Evolutionary conservation across 441 rosid genomes (phyloP), one percentile per base, ranked within the genome.

Genomic region (Arabidopsis lyrata): DNA sequence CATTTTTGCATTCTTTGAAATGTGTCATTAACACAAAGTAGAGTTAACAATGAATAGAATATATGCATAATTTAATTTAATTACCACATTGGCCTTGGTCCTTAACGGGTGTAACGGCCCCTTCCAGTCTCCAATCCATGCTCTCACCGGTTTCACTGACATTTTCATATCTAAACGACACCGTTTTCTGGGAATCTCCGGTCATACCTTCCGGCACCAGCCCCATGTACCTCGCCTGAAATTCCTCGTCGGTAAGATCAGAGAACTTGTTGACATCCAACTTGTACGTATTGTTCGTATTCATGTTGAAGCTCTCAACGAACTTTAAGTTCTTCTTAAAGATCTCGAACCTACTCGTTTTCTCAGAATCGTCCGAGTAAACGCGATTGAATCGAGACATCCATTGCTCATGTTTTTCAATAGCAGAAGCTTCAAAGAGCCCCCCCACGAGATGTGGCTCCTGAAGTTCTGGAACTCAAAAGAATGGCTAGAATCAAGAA

Each of bases 371-470:
- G 20, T 78, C 82, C 2, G 20, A 22, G 53, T 86, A 88, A 55
- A 71, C 55, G 2, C 83, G 84, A n/a, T 77, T 70, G 24, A 84
- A 79, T 41, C 64, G 53, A 52, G 70, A 73, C 84, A 81, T 80
- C 88, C 88, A 85, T 15, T 82, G 76, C 68, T 81, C 84, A 42
- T 86, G 90, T 36, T 57, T 73, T 42, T 65, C 50, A 5, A 14
- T 0, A 35, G 59, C 65, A 34, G 66, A 57, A 45, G 59, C 53
- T 57, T 73, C 77, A 58, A 72, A 72, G 38, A 63, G 63, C 0
- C 15, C 56, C 56, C 5, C 55, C 39, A 42, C 76, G 76, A 44
- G 77, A 55, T 15, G 65, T 64, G 35, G 66, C 66, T 56, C 32
- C 59, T 1, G 24, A 65, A 35, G 41, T 36, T 55, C 2, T 57